These are phyloP conservation scores for Misopates orontium DNA, from an alignment of 257 asterid genomes.

Conservation along the genomic window DNA sequence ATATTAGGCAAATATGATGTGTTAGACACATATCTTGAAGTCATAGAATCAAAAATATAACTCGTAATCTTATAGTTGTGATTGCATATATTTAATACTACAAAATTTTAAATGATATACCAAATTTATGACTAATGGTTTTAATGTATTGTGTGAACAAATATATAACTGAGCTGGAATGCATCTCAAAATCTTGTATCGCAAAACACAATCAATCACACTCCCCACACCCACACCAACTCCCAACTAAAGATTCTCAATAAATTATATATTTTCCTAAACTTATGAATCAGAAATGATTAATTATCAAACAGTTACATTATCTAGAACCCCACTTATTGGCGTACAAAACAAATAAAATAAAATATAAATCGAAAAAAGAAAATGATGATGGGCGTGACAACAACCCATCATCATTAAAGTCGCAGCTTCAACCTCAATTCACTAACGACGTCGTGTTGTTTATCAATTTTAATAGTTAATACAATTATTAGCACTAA, in stretches of 20 bases:
- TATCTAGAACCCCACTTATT: constrained; percentile 1
- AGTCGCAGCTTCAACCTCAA: constrained; percentile 30
- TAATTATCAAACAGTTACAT: background rate
- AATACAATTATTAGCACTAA: background rate
- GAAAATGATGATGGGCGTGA: constrained; percentile 49
- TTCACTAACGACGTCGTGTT: constrained; percentile 24
- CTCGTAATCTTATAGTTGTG: too few species aligned
- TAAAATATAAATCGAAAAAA: background rate
- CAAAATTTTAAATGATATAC: too few species aligned
- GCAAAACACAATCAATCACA: background rate
- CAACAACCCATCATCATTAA: constrained; percentile 43
- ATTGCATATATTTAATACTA: too few species aligned
- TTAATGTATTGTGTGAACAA: too few species aligned
- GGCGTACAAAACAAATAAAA: background rate
- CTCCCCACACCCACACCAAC: constrained; percentile 20
- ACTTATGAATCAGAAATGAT: background rate
- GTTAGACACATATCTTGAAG: too few species aligned
- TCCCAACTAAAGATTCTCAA: background rate
- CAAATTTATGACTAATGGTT: too few species aligned
- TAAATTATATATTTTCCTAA: background rate
- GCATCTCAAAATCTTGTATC: too few species aligned
- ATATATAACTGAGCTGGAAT: too few species aligned
- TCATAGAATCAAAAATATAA: too few species aligned
- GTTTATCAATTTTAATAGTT: background rate
- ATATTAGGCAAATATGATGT: too few species aligned